phyloP scores from a whole-genome alignment of 768 basidiomycete genomes.

The Favolaschia claudopus region DNA sequence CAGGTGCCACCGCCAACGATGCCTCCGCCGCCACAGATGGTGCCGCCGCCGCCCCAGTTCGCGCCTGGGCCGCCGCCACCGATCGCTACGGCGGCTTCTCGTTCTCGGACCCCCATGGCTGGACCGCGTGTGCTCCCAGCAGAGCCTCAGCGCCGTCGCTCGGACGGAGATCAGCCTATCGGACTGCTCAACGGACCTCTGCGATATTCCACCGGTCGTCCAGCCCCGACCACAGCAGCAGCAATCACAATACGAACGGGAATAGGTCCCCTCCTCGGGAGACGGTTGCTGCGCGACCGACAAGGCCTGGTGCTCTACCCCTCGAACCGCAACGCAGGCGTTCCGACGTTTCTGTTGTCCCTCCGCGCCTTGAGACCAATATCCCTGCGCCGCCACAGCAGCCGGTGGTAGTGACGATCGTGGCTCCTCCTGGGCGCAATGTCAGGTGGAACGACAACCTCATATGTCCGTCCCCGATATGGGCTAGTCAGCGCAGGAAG shows the following conservation, averaged over 20 bases:
- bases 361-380: slow-evolving; percentile 8
- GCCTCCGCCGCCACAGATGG: neutral
- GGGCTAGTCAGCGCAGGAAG: slow-evolving; percentile 64
- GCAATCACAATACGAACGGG: too few relatives aligned
- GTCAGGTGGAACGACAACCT: slow-evolving; percentile 81
- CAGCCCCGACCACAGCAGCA: neutral
- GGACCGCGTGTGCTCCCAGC: slow-evolving; percentile 29
- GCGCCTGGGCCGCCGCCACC: too few relatives aligned
- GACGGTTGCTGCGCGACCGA: neutral
- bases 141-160: slow-evolving; percentile 51
- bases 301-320: slow-evolving; percentile 11
- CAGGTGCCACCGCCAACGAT: slow-evolving; percentile 13
- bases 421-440: too few relatives aligned
- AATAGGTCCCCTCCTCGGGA: neutral
- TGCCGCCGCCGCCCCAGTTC: too few relatives aligned
- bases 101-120: slow-evolving; percentile 30
- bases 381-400: neutral
- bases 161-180: slow-evolving; percentile 49
- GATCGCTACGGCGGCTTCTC: slow-evolving; percentile 10
- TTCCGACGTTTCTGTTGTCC: slow-evolving; percentile 20
- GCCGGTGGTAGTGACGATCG: too few relatives aligned
- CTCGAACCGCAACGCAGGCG: slow-evolving; percentile 23
- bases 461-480: slow-evolving; percentile 77
- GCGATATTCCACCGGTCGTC: slow-evolving; percentile 12
- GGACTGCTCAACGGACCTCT: slow-evolving; percentile 13